Conservation (phyloP, 1,284 basidiomycete species). For the Tremellales sp. region DNA sequence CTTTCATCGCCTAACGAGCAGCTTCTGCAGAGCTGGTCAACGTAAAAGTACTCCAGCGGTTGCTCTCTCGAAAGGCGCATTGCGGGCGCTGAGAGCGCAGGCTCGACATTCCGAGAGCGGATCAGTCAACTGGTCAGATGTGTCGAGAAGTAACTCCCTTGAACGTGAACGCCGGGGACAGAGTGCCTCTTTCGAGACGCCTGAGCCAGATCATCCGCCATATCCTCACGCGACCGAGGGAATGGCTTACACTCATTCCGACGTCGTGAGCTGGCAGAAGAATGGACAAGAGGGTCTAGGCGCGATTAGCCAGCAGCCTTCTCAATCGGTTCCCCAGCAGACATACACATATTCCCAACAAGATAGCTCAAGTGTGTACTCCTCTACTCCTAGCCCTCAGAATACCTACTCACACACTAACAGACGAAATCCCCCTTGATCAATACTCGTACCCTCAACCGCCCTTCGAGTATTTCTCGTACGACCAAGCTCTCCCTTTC, state of each 20-base stretch:
- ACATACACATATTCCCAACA: constrained; percentile 5
- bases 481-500: constrained; percentile 30
- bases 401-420: too few species aligned
- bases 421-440: not conserved
- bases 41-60: constrained; percentile 5
- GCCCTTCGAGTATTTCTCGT: constrained; percentile 19
- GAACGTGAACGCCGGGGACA: not conserved
- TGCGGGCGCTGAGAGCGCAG: constrained; percentile 32
- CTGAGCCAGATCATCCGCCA: not conserved
- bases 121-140: constrained; percentile 26
- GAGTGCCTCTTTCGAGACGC: not conserved
- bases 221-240: not conserved
- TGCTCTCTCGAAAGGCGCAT: constrained; percentile 35
- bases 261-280: not conserved
- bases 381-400: not conserved
- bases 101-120: constrained; percentile 21
- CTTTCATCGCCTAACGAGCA: not conserved
- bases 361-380: constrained; percentile 3
- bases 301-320: too few species aligned
- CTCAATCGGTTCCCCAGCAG: not conserved
- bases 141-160: constrained; percentile 9
- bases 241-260: not conserved
- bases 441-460: constrained; percentile 14
- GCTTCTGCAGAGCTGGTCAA: not conserved
- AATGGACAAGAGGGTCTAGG: not conserved